A percentile compares a stretch with the other conserved stretches of the same genome.
Evolutionary conservation across 208 protist genomes (phyloP).

Genomic region (Acanthamoeba castellanii): DNA sequence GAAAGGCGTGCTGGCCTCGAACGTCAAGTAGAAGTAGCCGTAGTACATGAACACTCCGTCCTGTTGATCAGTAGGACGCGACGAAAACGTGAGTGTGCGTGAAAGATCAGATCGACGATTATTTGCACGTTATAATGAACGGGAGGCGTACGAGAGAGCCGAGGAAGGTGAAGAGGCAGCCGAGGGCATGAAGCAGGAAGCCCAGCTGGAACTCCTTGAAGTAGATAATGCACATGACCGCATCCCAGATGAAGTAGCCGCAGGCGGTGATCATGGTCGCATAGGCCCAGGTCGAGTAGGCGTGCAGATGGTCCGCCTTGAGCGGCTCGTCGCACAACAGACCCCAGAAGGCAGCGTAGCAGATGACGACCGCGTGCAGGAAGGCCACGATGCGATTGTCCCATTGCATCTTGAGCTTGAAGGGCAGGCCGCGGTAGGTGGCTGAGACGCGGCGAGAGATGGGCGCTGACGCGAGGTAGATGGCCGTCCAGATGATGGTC

Average conservation of each 20-base stretch:
- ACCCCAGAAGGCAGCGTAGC: background rate
- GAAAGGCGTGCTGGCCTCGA: slow-evolving; percentile 64
- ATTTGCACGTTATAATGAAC: background rate
- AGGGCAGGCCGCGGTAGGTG: slow-evolving; percentile 30
- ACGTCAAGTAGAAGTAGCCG: slow-evolving; percentile 50
- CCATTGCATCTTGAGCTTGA: slow-evolving; percentile 44
- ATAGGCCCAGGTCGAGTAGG: slow-evolving; percentile 36
- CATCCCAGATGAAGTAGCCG: slow-evolving; percentile 68
- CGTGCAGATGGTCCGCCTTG: background rate
- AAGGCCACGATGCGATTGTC: slow-evolving; percentile 55
- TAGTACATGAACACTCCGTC: slow-evolving; percentile 66
- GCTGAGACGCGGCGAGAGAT: background rate
- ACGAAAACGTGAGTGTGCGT: background rate
- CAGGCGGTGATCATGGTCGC: slow-evolving; percentile 9
- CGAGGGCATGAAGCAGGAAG: slow-evolving; percentile 40
- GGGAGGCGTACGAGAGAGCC: slow-evolving; percentile 14
- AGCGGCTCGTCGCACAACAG: background rate
- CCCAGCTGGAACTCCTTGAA: slow-evolving; percentile 59
- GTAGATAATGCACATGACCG: slow-evolving; percentile 35
- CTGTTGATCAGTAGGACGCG: background rate
- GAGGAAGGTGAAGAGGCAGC: slow-evolving; percentile 56
- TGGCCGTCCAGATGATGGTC: background rate
- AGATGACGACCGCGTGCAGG: slow-evolving; percentile 10
- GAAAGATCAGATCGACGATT: background rate
- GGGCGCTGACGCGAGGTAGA: background rate